A percentile compares a stretch with the other conserved stretches of the same genome.
Conservation (phyloP, 2,329 filamentous ascomycete genomes). For the Plenodomus lindquistii region DNA sequence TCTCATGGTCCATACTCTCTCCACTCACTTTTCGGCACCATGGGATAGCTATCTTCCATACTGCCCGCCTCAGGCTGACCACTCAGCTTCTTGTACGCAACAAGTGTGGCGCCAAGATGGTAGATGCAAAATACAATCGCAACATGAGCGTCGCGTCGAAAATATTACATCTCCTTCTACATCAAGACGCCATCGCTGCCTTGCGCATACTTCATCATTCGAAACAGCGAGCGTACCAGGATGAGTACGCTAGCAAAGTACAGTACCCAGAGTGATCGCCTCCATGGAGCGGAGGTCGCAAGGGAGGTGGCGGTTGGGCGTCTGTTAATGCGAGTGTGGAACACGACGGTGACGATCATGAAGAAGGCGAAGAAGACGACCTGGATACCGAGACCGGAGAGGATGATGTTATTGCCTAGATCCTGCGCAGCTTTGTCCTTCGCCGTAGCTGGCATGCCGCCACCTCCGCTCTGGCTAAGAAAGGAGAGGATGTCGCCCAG, state of each 20-base stretch:
- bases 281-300: constrained; percentile 10
- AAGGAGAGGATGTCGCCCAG: constrained; percentile 25
- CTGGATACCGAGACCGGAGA: constrained; percentile 18
- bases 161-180: constrained; percentile 15
- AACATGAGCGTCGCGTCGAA: constrained; percentile 24
- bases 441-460: constrained; percentile 19
- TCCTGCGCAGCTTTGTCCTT: constrained; percentile 5
- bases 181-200: constrained; percentile 7
- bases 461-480: constrained; percentile 22
- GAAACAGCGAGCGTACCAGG: constrained; percentile 16
- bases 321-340: constrained; percentile 14
- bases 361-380: constrained; percentile 17
- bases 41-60: too few relatives aligned
- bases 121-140: too few relatives aligned
- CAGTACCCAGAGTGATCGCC: constrained; percentile 9
- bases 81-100: too few relatives aligned
- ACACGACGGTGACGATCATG: constrained; percentile 11
- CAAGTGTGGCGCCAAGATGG: too few relatives aligned
- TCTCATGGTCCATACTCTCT: too few relatives aligned
- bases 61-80: too few relatives aligned
- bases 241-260: constrained; percentile 18
- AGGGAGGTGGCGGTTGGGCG: constrained; percentile 7
- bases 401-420: constrained; percentile 12
- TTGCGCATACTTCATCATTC: constrained; percentile 18
- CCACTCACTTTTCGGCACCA: too few relatives aligned